A percentile compares a stretch with the other conserved stretches of the same genome.
Evolutionary conservation across 345 rosid species (phyloP).

Genomic region (Mangifera indica): DNA sequence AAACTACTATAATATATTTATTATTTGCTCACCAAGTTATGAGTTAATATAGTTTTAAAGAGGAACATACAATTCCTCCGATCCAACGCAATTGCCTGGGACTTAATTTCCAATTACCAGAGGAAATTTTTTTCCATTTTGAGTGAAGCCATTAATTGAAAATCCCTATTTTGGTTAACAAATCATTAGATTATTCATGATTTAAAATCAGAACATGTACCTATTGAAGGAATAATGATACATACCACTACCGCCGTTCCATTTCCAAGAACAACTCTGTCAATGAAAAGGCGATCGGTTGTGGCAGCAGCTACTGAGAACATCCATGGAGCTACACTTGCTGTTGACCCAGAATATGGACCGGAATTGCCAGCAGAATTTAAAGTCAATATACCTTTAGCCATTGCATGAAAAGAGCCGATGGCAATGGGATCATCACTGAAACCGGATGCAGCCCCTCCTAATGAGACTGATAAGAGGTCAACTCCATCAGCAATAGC

Average conservation of each 20-base stretch:
- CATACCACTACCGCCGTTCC: conserved; percentile 39
- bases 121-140: conserved; percentile 29
- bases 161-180: conserved; percentile 28
- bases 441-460: accelerated
- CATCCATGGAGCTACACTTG: conserved; percentile 46
- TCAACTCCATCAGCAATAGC: conserved; percentile 68
- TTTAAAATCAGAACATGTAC: too few species aligned
- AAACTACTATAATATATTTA: background rate
- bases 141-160: conserved; percentile 33
- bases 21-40: background rate
- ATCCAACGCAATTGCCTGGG: background rate
- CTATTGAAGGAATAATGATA: background rate
- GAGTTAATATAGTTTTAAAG: background rate
- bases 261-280: conserved; percentile 41
- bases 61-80: too few species aligned
- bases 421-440: conserved; percentile 29
- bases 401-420: too few species aligned
- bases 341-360: accelerated
- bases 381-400: conserved; percentile 48
- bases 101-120: conserved; percentile 26
- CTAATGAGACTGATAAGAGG: conserved; percentile 35
- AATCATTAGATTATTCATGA: background rate
- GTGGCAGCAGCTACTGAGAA: conserved; percentile 49
- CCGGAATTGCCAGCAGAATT: conserved; percentile 42
- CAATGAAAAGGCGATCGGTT: conserved; percentile 36